Evolutionary conservation across 2,329 filamentous ascomycete genomes (phyloP), one percentile per base, ranked within the genome.

Genomic region (Thelonectria rubi): DNA sequence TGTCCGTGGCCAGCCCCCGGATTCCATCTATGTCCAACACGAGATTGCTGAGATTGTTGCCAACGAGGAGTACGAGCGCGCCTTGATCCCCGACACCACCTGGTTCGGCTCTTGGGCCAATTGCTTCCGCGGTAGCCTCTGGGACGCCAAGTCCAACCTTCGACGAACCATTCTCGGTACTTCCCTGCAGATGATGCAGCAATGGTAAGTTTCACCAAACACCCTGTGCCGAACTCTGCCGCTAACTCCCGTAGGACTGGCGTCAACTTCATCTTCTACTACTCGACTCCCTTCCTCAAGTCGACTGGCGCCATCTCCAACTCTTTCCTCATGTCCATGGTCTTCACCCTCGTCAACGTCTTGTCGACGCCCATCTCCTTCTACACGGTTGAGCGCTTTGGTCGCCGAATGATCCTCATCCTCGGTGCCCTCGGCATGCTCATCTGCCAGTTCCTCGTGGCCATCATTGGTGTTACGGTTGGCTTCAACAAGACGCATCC

Each of bases 261-360:
- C 82, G 91, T 97, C 80, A 97, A 97, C 85, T 96, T 94, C 80
- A 92, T 95, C 83, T 95, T 94, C 83, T 91, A 92, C 81, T 92
- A 89, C 81, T 92, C 91, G 37, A 93, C 91, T 34, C 87, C 91
- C 62, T 96, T 97, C 87, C 91, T 97, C 81, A 79, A 91, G 79
- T 88, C 88, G 21, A 89, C 91, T 30, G 90, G 90, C 68, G 90
- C 91, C 71, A 92, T 96, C 72, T 69, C 75, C 64, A 90, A 97
- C 82, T 83, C 86, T 45, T 97, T 97, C 86, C 77, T 96, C 70
- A 93, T 95, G 75, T 91, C 89, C 60, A 84, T 97, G 74, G 86
- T 97, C 80, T 94, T 92, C 77, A 95, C 91, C 65, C 85, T 95
- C 55, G 91, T 97, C 82, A 97, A 97, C 80, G 91, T 95, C 65